Conservation (phyloP, 306 rosid genomes). For the Citrullus mucosospermus region DNA sequence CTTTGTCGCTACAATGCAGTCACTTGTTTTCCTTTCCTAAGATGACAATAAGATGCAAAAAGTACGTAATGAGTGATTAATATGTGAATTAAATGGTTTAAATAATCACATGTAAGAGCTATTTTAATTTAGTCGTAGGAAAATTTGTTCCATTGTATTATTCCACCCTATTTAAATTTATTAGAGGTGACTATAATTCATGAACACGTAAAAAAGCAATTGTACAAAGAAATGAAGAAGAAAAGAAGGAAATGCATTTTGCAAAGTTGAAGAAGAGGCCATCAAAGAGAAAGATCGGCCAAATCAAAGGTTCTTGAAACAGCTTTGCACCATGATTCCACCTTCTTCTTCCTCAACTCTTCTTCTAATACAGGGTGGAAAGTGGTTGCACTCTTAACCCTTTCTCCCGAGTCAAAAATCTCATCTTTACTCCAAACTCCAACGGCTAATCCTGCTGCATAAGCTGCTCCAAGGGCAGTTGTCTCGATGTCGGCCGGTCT, state of each 20-base stretch:
- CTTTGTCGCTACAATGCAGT: too few species aligned
- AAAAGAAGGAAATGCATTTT: neutral
- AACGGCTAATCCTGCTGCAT: constrained; percentile 83
- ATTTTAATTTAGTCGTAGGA: neutral
- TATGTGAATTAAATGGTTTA: neutral
- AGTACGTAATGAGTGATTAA: neutral
- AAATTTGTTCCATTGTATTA: neutral
- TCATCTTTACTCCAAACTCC: constrained; percentile 70
- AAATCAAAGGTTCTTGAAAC: constrained; percentile 68
- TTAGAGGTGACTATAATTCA: neutral
- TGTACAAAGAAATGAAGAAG: neutral
- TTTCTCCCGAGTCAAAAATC: constrained; percentile 31
- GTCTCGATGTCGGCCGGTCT: constrained; percentile 87
- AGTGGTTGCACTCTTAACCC: constrained; percentile 21
- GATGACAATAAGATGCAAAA: neutral
- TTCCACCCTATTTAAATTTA: neutral
- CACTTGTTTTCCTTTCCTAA: too few species aligned
- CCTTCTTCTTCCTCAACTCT: constrained; percentile 54
- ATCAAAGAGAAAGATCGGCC: constrained; percentile 62
- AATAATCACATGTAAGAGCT: neutral
- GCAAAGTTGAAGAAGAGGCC: neutral
- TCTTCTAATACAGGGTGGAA: constrained; percentile 37
- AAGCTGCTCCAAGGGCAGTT: constrained; percentile 93
- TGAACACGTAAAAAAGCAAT: neutral
- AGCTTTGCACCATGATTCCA: constrained; percentile 76